Conservation (phyloP, 208 protist genomes). For the Angomonas deanei region DNA sequence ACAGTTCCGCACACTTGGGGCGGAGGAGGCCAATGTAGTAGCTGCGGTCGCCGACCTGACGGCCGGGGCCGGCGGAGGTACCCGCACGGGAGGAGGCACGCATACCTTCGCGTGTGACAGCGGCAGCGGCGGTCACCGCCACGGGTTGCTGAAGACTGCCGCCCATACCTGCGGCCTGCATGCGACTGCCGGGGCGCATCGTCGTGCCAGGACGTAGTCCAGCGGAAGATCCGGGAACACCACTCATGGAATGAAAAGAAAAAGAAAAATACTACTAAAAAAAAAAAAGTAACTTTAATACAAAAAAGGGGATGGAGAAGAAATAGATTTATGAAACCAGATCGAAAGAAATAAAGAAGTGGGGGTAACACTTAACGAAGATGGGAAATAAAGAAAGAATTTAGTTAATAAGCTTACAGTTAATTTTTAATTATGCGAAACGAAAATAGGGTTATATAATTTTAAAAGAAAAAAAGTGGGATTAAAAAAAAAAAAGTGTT, state of each 20-base stretch:
- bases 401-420: no score
- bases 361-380: no score
- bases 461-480: conserved; percentile 9
- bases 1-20: conserved; percentile 83
- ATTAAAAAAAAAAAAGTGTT: neutral
- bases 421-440: no score
- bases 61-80: conserved; percentile 65
- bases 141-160: conserved; percentile 79
- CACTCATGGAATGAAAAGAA: conserved; percentile 9
- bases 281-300: neutral
- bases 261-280: neutral
- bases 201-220: conserved; percentile 68
- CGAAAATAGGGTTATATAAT: conserved; percentile 8
- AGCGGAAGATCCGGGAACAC: conserved; percentile 18
- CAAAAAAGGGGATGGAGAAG: neutral
- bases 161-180: conserved; percentile 68
- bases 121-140: conserved; percentile 50
- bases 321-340: neutral
- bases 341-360: neutral
- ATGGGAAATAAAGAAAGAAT: no score
- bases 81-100: conserved; percentile 66
- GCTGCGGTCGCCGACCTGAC: conserved; percentile 86
- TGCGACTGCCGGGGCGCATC: conserved; percentile 50
- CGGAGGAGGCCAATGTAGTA: conserved; percentile 89
- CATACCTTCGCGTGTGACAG: conserved; percentile 81